Evolutionary conservation across 2,329 filamentous ascomycete genomes (phyloP).

Genomic region (Cytospora piceicola): DNA sequence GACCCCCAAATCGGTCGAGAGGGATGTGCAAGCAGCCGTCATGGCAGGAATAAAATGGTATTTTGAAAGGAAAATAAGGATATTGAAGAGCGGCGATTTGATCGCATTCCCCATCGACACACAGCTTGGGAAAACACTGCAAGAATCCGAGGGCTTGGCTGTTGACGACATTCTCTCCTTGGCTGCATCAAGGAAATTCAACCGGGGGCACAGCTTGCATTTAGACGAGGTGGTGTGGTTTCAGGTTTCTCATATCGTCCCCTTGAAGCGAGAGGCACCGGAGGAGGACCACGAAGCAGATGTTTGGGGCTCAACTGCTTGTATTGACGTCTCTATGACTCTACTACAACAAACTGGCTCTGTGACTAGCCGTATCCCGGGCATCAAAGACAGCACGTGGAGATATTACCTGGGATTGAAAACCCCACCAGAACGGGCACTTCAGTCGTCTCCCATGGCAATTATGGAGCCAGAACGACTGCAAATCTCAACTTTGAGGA

Average conservation of each 20-base stretch:
- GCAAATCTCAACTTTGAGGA: conserved; percentile 63
- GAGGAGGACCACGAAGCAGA: conserved; percentile 67
- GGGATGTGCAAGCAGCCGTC: conserved; percentile 81
- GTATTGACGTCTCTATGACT: conserved; percentile 83
- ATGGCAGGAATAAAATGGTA: conserved; percentile 86
- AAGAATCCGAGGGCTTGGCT: conserved; percentile 64
- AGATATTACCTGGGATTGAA: conserved; percentile 85
- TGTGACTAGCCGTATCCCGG: conserved; percentile 78
- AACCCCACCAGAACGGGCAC: conserved; percentile 59
- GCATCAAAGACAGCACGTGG: conserved; percentile 78
- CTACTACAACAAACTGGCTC: conserved; percentile 92
- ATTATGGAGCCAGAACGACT: conserved; percentile 51
- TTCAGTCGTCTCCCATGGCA: conserved; percentile 45
- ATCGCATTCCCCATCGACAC: conserved; percentile 90
- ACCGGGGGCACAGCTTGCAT: conserved; percentile 38
- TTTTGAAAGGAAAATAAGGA: conserved; percentile 79
- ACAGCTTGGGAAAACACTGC: conserved; percentile 78
- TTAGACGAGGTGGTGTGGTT: conserved; percentile 84
- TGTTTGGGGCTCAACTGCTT: conserved; percentile 83
- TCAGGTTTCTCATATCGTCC: conserved; percentile 75
- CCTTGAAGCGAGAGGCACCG: conserved; percentile 55
- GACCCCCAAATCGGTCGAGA: conserved; percentile 85
- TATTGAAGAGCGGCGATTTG: conserved; percentile 85
- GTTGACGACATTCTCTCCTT: conserved; percentile 72
- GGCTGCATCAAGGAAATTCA: conserved; percentile 45